Evolutionary conservation across 1,284 basidiomycete species (phyloP), one percentile per base, ranked within the genome.

Genomic region (Filobasidium uniguttulatum): DNA sequence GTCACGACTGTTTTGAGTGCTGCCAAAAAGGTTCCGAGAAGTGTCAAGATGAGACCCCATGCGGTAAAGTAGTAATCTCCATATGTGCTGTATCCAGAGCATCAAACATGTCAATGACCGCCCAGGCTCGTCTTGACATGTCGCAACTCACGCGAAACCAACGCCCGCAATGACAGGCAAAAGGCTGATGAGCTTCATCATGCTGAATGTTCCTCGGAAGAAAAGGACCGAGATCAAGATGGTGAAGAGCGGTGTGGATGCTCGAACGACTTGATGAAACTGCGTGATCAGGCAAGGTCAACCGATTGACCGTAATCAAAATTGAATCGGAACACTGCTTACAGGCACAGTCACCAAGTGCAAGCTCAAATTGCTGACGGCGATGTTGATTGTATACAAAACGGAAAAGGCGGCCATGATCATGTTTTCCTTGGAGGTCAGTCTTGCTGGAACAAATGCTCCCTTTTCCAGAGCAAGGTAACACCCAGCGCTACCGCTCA

Each of bases 221-320:
- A 74, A 55, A 43, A 71, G 47, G 45, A 76, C 73, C 0, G 87
- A 81, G 55, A 93, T 77, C 40, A 81, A 49, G 56, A 91, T 82
- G 2, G 85, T 89, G 71, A 94, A 94, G 48, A 94, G 75, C 0
- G 90, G 90, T 0, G 89, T 85, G 5, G 84, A 78, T 1, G 89
- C 85, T n/a, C 90, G 82, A 29, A 94, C 81, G 47, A 94, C 87
- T 73, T 94, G 90, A 65, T 96, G 90, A 61, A 94, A 89, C 85
- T 90, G 58, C 0, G 28, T 22, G 38, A 34, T 36, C 19, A 54
- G 49, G 43, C 26, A 35, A 3, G 8, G 14, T 28, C 20, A 23
- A 20, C 9, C n/a, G 28, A 14, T 15, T 0, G 14, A 31, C 14
- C 22, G 2, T 10, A n/a, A 22, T n/a, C 19, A 5, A 10, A 25